phyloP scores from a whole-genome alignment of 768 basidiomycete species.

The Termitomyces sp. region DNA sequence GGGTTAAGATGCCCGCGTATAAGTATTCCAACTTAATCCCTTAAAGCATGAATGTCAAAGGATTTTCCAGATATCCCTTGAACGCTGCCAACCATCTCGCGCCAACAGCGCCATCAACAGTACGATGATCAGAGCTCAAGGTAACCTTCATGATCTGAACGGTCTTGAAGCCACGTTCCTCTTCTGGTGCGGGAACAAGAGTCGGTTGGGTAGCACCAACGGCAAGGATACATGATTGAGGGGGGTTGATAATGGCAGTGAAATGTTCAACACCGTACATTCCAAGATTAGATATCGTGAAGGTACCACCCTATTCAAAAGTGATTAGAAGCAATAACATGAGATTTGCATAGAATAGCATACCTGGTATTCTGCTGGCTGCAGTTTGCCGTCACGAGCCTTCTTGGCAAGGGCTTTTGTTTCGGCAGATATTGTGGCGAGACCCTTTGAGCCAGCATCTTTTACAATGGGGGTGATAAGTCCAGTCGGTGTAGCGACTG shows the following conservation, averaged over 20 bases:
- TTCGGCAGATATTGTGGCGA: constrained; percentile 89
- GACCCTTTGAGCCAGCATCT: constrained; percentile 89
- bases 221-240: constrained; percentile 97
- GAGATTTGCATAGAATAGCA: neutral
- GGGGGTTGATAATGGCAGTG: constrained; percentile 98
- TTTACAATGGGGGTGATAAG: constrained; percentile 97
- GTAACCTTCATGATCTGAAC: constrained; percentile 94
- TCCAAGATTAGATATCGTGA: constrained; percentile 98
- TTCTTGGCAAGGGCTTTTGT: constrained; percentile 91
- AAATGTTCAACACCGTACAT: constrained; percentile 97
- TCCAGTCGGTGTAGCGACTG: constrained; percentile 93
- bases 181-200: constrained; percentile 81
- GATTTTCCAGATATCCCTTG: constrained; percentile 96
- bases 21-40: constrained; percentile 7
- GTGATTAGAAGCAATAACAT: neutral
- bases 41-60: constrained; percentile 94
- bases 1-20: constrained; percentile 2
- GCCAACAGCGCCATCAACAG: constrained; percentile 94
- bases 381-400: constrained; percentile 94
- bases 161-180: constrained; percentile 94
- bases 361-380: constrained; percentile 95
- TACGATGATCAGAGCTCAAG: constrained; percentile 91
- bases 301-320: constrained; percentile 79
- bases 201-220: constrained; percentile 87
- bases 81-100: constrained; percentile 92